Conservation (phyloP, 805 yeast species). For the Yarrowia sp. region DNA sequence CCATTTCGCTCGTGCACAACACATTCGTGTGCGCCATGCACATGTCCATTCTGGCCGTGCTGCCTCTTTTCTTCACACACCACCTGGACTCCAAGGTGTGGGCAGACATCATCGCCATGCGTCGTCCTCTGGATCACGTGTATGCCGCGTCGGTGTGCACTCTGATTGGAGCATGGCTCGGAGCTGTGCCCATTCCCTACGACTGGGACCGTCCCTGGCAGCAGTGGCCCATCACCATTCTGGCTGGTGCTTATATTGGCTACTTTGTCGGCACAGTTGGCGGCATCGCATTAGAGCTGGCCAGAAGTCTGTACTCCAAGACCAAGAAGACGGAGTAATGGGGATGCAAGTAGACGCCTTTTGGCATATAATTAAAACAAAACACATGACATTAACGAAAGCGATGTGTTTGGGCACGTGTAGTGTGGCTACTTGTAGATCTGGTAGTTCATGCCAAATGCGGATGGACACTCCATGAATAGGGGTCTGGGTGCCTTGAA, state of each 20-base stretch:
- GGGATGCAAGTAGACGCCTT: background rate
- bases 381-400: background rate
- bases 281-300: constrained; percentile 33
- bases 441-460: too few relatives aligned
- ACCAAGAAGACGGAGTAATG: background rate
- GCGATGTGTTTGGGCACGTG: too few relatives aligned
- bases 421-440: too few relatives aligned
- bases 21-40: constrained; percentile 64
- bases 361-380: constrained; percentile 4
- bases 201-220: constrained; percentile 99
- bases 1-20: constrained; percentile 50
- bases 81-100: constrained; percentile 51
- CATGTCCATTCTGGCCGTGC: constrained; percentile 55
- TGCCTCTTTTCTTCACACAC: constrained; percentile 60
- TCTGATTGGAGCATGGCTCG: constrained; percentile 79
- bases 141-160: constrained; percentile 46
- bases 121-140: constrained; percentile 36
- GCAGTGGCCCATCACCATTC: constrained; percentile 85
- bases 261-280: constrained; percentile 57
- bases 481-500: too few relatives aligned
- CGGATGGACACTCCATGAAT: too few relatives aligned
- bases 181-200: constrained; percentile 88
- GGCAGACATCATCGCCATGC: constrained; percentile 39
- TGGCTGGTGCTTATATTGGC: constrained; percentile 78
- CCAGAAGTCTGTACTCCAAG: background rate